These are phyloP conservation scores for Monosporascus sp. DNA, from an alignment of 2,329 filamentous ascomycete species.

Conservation along the genomic window DNA sequence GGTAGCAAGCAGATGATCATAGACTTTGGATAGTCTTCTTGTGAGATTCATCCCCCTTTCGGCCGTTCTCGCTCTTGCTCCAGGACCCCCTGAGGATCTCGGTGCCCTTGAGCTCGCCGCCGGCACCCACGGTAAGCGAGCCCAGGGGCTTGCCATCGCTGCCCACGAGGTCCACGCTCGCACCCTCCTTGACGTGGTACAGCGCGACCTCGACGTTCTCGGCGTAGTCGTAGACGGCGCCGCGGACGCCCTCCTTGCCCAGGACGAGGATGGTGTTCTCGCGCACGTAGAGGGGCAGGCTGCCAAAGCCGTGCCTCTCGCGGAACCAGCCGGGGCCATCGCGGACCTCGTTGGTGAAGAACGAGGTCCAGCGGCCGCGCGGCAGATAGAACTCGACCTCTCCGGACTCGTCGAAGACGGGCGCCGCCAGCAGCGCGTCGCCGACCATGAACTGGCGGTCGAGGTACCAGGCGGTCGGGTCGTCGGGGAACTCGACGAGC, in stretches of 20 bases:
- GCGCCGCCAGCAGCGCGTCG: slow-evolving; percentile 52
- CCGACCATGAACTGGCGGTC: slow-evolving; percentile 75
- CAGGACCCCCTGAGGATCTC: slow-evolving; percentile 34
- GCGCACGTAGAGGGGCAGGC: slow-evolving; percentile 53
- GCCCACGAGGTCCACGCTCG: slow-evolving; percentile 37
- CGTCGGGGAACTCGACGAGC: slow-evolving; percentile 65
- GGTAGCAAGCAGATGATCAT: slow-evolving; percentile 1
- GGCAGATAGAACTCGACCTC: slow-evolving; percentile 63
- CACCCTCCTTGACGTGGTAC: slow-evolving; percentile 37
- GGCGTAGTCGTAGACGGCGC: slow-evolving; percentile 43
- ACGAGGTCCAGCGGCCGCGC: slow-evolving; percentile 41
- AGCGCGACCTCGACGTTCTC: slow-evolving; percentile 42
- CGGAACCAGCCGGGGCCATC: slow-evolving; percentile 52
- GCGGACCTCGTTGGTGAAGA: slow-evolving; percentile 44
- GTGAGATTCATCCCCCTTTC: slow-evolving; percentile 15
- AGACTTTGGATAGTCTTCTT: slow-evolving; percentile 18
- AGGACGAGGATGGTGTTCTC: slow-evolving; percentile 47
- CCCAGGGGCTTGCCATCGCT: slow-evolving; percentile 36
- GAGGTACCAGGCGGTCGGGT: slow-evolving; percentile 61
- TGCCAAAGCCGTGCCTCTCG: slow-evolving; percentile 55
- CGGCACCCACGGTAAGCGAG: slow-evolving; percentile 31
- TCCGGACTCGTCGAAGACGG: slow-evolving; percentile 65
- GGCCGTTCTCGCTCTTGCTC: slow-evolving; percentile 14
- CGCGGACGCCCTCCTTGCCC: slow-evolving; percentile 32
- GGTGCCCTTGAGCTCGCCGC: slow-evolving; percentile 35